Conservation (phyloP, 2,329 filamentous ascomycete species). For the Ceratocystis eucalypticola region DNA sequence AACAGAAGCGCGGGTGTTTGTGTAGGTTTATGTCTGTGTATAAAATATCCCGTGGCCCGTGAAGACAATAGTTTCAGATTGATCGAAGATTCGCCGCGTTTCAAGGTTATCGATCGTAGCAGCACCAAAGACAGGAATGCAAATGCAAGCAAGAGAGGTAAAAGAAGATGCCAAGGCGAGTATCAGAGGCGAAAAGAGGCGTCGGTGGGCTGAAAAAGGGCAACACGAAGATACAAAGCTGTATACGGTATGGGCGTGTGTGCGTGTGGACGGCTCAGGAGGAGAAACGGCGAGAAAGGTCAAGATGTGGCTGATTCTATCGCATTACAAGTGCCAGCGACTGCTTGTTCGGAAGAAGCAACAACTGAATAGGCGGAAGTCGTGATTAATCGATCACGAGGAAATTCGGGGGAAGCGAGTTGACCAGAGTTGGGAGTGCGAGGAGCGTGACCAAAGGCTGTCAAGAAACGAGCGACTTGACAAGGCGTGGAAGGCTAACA, state of each 20-base stretch:
- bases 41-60: not conserved
- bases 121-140: not conserved
- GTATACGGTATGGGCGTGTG: conserved; percentile 1
- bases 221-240: conserved; percentile 17
- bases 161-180: not conserved
- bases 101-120: not conserved
- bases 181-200: not conserved
- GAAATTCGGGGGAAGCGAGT: conserved; percentile 1
- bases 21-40: not conserved
- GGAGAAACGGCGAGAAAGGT: not conserved
- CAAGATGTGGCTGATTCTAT: not conserved
- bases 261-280: not conserved
- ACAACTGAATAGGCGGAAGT: conserved; percentile 2
- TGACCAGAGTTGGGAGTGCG: not conserved
- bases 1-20: not conserved
- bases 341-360: conserved; percentile 13
- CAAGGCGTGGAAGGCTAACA: conserved; percentile 1
- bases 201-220: conserved; percentile 8
- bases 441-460: conserved; percentile 2
- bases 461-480: conserved; percentile 14
- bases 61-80: not conserved
- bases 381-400: not conserved
- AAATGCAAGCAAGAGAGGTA: not conserved
- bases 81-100: not conserved
- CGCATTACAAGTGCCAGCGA: not conserved